phyloP scores from a whole-genome alignment of 805 yeast species.

The Soucietia sequanensis region DNA sequence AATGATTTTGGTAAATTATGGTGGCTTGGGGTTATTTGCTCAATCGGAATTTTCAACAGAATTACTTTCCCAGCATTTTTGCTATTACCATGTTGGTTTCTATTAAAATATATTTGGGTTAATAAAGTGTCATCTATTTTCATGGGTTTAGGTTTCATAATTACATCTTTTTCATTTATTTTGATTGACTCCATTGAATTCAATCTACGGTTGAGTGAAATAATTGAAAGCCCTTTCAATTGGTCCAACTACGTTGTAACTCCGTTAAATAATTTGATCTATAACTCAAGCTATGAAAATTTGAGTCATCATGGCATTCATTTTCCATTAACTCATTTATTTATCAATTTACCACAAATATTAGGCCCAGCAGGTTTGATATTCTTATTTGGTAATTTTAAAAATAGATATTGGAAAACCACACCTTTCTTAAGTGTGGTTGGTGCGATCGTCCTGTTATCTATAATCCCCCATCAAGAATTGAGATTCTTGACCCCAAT shows the following conservation, averaged over 20 bases:
- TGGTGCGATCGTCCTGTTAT: conserved; percentile 62
- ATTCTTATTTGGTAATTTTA: conserved; percentile 37
- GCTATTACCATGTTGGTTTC: conserved; percentile 54
- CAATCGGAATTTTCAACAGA: conserved; percentile 80
- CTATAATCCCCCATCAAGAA: conserved; percentile 89
- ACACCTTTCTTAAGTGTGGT: conserved; percentile 58
- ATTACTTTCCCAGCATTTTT: conserved; percentile 80
- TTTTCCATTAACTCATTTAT: conserved; percentile 67
- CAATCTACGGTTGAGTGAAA: conserved; percentile 4
- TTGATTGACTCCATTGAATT: conserved; percentile 55
- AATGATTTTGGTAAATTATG: conserved; percentile 8
- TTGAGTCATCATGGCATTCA: conserved; percentile 82
- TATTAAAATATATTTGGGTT: conserved; percentile 42
- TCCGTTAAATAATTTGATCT: conserved; percentile 73
- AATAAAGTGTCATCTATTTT: conserved; percentile 33
- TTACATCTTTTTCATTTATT: conserved; percentile 39
- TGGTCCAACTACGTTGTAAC: conserved; percentile 49
- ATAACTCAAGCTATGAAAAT: conserved; percentile 62
- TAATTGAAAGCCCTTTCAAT: conserved; percentile 11
- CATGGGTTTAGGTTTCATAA: conserved; percentile 30
- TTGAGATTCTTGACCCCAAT: conserved; percentile 81
- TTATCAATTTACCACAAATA: conserved; percentile 75
- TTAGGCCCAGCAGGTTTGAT: conserved; percentile 71
- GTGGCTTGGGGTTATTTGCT: conserved; percentile 48
- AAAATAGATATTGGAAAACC: conserved; percentile 41